These are phyloP conservation scores for Helicostylum pulchrum DNA, from an alignment of 192 early-diverging fungal species.

Conservation along the genomic window DNA sequence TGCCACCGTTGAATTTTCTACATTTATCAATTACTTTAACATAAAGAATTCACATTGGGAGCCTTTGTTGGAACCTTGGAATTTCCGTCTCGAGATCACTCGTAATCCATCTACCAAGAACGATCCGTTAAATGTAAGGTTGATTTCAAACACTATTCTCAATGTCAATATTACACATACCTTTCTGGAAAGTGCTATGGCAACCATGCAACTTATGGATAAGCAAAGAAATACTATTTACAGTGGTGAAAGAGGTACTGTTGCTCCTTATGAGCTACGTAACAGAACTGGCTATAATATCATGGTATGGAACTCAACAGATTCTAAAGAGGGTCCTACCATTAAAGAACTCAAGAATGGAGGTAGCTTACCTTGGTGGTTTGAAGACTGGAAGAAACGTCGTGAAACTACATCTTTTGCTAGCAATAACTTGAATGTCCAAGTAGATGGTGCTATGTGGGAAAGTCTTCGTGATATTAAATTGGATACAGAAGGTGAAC, in stretches of 20 bases:
- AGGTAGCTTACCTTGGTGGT: slow-evolving; percentile 85
- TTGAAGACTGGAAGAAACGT: slow-evolving; percentile 92
- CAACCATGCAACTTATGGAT: slow-evolving; percentile 52
- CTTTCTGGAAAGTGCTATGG: slow-evolving; percentile 66
- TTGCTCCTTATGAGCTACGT: slow-evolving; percentile 74
- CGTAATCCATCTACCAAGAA: slow-evolving; percentile 7
- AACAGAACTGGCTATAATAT: slow-evolving; percentile 92
- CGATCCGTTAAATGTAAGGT: slow-evolving; percentile 51
- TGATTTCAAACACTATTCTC: slow-evolving; percentile 68
- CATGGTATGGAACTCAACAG: slow-evolving; percentile 78
- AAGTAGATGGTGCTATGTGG: slow-evolving; percentile 79
- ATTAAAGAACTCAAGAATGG: slow-evolving; percentile 70
- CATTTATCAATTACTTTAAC: slow-evolving; percentile 93
- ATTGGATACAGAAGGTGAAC: slow-evolving; percentile 86
- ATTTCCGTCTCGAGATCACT: slow-evolving; percentile 53
- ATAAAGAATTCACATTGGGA: slow-evolving; percentile 99
- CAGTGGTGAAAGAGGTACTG: slow-evolving; percentile 26
- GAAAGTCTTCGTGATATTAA: slow-evolving; percentile 86
- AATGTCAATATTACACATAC: slow-evolving; percentile 88
- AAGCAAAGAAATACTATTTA: slow-evolving; percentile 28
- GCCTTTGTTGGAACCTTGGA: slow-evolving; percentile 90
- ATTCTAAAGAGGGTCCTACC: slow-evolving; percentile 62
- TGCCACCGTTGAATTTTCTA: slow-evolving; percentile 62
- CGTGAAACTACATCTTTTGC: slow-evolving; percentile 56
- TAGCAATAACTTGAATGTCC: slow-evolving; percentile 80